phyloP scores from a whole-genome alignment of 2,329 filamentous ascomycete species.

The Colletotrichum simmondsii region DNA sequence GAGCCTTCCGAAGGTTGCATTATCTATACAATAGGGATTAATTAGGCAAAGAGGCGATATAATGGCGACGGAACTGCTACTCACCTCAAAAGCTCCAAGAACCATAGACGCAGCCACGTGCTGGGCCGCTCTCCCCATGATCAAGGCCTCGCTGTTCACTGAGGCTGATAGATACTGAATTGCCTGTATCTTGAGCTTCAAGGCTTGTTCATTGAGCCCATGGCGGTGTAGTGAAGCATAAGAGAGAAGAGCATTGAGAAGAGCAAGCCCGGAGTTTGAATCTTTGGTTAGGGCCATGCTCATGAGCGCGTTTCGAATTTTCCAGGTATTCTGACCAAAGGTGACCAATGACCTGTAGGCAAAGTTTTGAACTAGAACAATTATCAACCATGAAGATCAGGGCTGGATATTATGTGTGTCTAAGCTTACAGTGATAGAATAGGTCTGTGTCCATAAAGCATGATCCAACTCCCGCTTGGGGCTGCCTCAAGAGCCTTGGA shows the following conservation, averaged over 20 bases:
- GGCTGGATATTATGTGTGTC: not conserved
- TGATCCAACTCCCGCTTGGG: not conserved
- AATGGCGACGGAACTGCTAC: rapidly evolving
- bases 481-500: not conserved
- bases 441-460: not conserved
- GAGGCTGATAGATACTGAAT: constrained; percentile 1
- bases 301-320: constrained; percentile 9
- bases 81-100: constrained; percentile 14
- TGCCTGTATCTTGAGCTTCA: not conserved
- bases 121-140: not conserved
- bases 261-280: not conserved
- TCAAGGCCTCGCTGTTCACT: not conserved
- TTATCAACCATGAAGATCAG: not conserved
- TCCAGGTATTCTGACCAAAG: not conserved
- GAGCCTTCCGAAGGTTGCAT: not conserved
- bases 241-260: not conserved
- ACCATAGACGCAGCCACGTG: constrained; percentile 16
- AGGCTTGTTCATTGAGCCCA: not conserved
- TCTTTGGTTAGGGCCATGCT: not conserved
- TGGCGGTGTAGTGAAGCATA: constrained; percentile 13
- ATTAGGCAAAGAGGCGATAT: not conserved
- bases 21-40: not conserved
- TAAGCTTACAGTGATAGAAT: constrained; percentile 5
- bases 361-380: not conserved
- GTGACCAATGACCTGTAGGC: constrained; percentile 6